phyloP scores from a whole-genome alignment of 116 monocot species.

The Papilionanthe hybrid region DNA sequence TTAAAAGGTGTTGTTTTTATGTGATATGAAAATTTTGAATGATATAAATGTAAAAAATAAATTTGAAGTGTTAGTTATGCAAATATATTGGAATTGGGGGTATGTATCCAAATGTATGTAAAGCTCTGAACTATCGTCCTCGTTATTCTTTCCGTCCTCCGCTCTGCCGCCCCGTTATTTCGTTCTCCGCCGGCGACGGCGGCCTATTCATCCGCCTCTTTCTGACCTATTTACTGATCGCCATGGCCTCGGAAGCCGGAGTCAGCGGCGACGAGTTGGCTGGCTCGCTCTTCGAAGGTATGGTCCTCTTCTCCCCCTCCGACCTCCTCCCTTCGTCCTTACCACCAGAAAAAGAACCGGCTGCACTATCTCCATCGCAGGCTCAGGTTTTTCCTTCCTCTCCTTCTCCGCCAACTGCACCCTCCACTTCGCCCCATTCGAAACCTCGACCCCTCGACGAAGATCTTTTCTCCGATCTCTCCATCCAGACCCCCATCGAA shows the following conservation, averaged over 20 bases:
- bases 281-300: constrained; percentile 69
- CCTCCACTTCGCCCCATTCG: constrained; percentile 1
- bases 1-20: too few species aligned
- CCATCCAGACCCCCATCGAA: constrained; percentile 25
- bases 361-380: not conserved
- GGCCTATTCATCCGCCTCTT: too few species aligned
- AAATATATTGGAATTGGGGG: too few species aligned
- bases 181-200: too few species aligned
- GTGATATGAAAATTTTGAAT: too few species aligned
- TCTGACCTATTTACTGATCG: too few species aligned
- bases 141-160: too few species aligned
- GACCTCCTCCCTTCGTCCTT: constrained; percentile 19
- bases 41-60: too few species aligned
- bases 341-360: not conserved
- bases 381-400: constrained; percentile 3
- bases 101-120: too few species aligned
- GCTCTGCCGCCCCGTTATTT: too few species aligned
- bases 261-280: not conserved
- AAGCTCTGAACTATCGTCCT: too few species aligned
- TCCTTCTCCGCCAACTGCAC: constrained; percentile 4
- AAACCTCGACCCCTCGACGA: constrained; percentile 55
- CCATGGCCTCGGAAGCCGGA: constrained; percentile 3
- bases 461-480: constrained; percentile 87
- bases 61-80: too few species aligned
- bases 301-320: constrained; percentile 61